A percentile compares a stretch with the other conserved stretches of the same genome.
These are phyloP conservation scores for Phytophthora crassamura DNA, from an alignment of 352 stramenopile species.

Conservation along the genomic window DNA sequence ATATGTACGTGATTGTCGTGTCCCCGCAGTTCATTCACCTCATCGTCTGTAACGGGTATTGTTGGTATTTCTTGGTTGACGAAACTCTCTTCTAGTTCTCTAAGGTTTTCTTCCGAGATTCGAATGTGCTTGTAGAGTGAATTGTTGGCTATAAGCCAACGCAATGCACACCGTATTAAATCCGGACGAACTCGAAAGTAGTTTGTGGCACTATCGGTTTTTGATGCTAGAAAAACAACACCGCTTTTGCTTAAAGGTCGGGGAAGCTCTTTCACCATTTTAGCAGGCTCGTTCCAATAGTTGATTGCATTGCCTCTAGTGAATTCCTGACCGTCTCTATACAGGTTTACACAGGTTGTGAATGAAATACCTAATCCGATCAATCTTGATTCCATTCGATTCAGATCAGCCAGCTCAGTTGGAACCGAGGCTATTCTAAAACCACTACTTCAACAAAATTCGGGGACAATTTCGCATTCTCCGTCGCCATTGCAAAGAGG, in stretches of 20 bases:
- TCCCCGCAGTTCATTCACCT: conserved; percentile 5
- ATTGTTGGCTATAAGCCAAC: conserved; percentile 15
- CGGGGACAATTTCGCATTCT: conserved; percentile 3
- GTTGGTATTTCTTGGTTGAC: neutral
- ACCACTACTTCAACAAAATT: too few relatives aligned
- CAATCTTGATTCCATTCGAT: conserved; percentile 8
- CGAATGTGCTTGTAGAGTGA: conserved; percentile 6
- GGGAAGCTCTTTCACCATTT: conserved; percentile 1
- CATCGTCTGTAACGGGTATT: conserved; percentile 8
- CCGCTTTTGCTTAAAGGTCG: neutral
- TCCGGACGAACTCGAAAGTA: conserved; percentile 7
- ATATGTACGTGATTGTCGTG: neutral
- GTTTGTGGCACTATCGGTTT: conserved; percentile 1
- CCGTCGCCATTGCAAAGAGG: too few relatives aligned
- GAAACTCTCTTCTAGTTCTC: neutral
- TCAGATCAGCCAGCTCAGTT: neutral
- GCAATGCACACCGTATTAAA: conserved; percentile 8
- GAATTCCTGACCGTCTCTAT: conserved; percentile 3
- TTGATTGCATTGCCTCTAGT: conserved; percentile 6
- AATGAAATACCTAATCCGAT: conserved; percentile 8
- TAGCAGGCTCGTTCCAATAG: conserved; percentile 4
- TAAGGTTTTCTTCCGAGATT: conserved; percentile 15
- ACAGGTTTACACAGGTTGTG: conserved; percentile 7
- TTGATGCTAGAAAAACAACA: conserved; percentile 1
- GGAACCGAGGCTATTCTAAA: neutral